Evolutionary conservation across 2,329 filamentous ascomycete genomes (phyloP), one percentile per base, ranked within the genome.

Genomic region (Chalaropsis ovoidea): DNA sequence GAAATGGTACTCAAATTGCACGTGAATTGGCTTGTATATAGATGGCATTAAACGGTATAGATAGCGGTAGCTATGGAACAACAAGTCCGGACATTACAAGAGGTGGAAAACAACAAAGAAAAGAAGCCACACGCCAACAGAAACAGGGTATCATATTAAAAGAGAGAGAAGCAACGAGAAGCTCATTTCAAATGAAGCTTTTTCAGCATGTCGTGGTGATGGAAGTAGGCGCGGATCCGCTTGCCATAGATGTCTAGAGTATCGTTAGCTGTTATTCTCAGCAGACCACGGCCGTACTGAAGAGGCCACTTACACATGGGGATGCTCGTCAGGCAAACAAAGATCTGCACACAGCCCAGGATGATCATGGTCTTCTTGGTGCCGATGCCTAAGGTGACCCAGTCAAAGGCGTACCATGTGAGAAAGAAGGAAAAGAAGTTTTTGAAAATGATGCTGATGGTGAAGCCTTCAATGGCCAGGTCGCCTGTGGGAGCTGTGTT

Each of bases 381-480:
- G n/a, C 86, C 83, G 4, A 68, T 66, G 1, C 84, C 84, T 0
- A 76, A 69, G 10, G 87, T 80, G 31, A 96, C 80, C 92, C 93
- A 96, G 66, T 91, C 80, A 71, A 90, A 95, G 0, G 90, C 90
- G 70, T 84, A 87, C 73, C 86, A 95, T 0, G 92, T 95, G 65
- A 96, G 78, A 6, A 85, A 84, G 71, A 95, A 96, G 69, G 86
- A 89, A 77, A 96, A 95, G 68, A 96, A 82, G 75, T 96, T 96
- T 76, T 96, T 96, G 80, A 96, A 96, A 64, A 96, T 86, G 69
- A 96, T 82, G 73, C 94, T 83, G 75, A 90, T 89, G 0, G 91
- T 96, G 74, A 96, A 95, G 6, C 86, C 89, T 75, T 96, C 92
- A 61, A 96, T 84, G 0, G 89, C 85, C 66, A 95, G 84, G 68